Conservation (phyloP, 2,329 filamentous ascomycete genomes). For the Aspergillus jensenii region DNA sequence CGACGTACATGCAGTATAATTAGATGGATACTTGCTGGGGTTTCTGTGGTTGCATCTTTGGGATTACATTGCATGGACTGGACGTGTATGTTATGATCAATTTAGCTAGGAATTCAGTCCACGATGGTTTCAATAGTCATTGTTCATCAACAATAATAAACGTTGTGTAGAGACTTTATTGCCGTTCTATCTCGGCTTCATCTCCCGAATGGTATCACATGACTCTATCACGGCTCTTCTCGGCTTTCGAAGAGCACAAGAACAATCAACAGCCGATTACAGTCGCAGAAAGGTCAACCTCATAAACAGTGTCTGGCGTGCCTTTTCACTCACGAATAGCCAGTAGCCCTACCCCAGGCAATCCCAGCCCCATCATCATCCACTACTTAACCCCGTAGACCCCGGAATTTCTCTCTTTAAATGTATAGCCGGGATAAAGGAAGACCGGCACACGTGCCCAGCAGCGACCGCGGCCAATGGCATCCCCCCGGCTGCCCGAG, state of each 20-base stretch:
- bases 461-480: slow-evolving; percentile 28
- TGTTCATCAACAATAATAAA: neutral
- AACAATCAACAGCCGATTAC: neutral
- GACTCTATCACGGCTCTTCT: slow-evolving; percentile 8
- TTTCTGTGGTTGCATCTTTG: slow-evolving; percentile 17
- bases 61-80: slow-evolving; percentile 27
- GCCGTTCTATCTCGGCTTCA: neutral
- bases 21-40: slow-evolving; percentile 51
- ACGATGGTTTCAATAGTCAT: slow-evolving; percentile 11
- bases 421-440: slow-evolving; percentile 25
- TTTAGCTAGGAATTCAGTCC: slow-evolving; percentile 26
- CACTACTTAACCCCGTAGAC: neutral
- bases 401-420: slow-evolving; percentile 18
- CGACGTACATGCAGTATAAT: slow-evolving; percentile 99
- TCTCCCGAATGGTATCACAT: slow-evolving; percentile 14
- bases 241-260: neutral
- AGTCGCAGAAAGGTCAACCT: neutral
- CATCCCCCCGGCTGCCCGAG: slow-evolving; percentile 29
- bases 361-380: neutral
- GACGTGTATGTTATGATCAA: slow-evolving; percentile 33
- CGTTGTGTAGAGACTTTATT: neutral
- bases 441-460: slow-evolving; percentile 30
- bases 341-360: neutral
- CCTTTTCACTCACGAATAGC: neutral
- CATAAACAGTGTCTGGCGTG: neutral